Evolutionary conservation across 2,329 filamentous ascomycete genomes (phyloP), one percentile per base, ranked within the genome.

Genomic region (Cadophora sp.): DNA sequence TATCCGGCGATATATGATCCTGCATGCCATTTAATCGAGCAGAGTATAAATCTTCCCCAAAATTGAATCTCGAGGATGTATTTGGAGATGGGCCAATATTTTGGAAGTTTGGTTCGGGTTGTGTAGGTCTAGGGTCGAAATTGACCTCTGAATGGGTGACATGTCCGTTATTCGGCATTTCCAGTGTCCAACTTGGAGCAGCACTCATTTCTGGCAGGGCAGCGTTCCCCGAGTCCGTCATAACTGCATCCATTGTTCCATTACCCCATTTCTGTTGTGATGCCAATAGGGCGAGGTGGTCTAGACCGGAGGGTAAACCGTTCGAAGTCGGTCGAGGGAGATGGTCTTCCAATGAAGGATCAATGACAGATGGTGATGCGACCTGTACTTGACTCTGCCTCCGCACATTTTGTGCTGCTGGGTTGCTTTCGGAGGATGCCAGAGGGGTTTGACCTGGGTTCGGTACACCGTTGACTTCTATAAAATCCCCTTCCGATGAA

Each of bases 191-290:
- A 24, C 53, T 62, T 11, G 68, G 70, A 24, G 63, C 36, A 24
- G 67, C 65, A 58, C 60, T 56, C 53, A 65, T 66, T 33, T 66
- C 58, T 30, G 66, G 68, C 20, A 72, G 45, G 11, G 58, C 61
- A 48, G 62, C 56, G 41, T 64, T 65, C 22, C 48, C 67, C 39
- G 65, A 59, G 47, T 71, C 70, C 20, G 64, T 65, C 70, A 71
- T 70, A 4, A 64, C 56, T 20, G 70, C 45, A 65, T 73, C 72
- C 65, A 64, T 67, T 45, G 56, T 62, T 33, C 66, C 65, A 45
- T 70, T 70, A 60, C 68, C 68, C 68, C 67, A 71, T 60, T 71
- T 64, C 59, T 68, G 70, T 53, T 71, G 68, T 36, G 70, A 71
- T 48, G 71, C 71, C 36, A 73, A 66, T 9, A 68, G 61, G 18